Conservation (phyloP, 73 alveolate genomes). For the Paramecium sonneborni region DNA sequence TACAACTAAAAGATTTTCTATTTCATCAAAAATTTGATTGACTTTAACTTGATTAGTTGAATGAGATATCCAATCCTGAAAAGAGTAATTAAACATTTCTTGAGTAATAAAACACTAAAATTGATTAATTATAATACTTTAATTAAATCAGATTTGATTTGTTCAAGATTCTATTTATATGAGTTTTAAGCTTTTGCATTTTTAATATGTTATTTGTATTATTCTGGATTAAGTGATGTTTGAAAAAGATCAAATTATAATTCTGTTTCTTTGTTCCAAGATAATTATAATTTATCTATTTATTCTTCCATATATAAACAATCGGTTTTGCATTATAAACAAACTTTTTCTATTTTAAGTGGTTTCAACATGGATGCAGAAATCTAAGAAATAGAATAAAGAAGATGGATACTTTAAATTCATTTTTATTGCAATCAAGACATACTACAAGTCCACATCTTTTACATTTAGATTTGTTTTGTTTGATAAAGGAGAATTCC, state of each 20-base stretch:
- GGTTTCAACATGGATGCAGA: slow-evolving; percentile 18
- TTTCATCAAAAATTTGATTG: background rate
- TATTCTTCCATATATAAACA: slow-evolving; percentile 6
- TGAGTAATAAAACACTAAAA: background rate
- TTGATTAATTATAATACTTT: background rate
- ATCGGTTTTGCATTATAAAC: background rate
- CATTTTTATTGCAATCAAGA: background rate
- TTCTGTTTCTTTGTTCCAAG: background rate
- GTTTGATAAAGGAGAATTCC: background rate
- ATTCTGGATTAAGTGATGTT: background rate
- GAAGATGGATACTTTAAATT: background rate
- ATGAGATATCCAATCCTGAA: slow-evolving; percentile 5
- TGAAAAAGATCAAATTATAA: background rate
- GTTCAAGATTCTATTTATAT: background rate
- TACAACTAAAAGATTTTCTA: background rate
- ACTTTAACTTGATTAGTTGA: background rate
- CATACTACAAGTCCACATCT: background rate
- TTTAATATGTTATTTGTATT: background rate
- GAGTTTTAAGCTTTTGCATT: background rate
- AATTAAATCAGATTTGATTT: slow-evolving; percentile 6
- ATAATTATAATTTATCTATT: background rate
- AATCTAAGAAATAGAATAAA: background rate
- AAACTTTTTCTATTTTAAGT: background rate
- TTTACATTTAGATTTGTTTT: background rate
- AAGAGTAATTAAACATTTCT: slow-evolving; percentile 20